Evolutionary conservation across 2,329 filamentous ascomycete species (phyloP).

Genomic region (Xylaria sp.): DNA sequence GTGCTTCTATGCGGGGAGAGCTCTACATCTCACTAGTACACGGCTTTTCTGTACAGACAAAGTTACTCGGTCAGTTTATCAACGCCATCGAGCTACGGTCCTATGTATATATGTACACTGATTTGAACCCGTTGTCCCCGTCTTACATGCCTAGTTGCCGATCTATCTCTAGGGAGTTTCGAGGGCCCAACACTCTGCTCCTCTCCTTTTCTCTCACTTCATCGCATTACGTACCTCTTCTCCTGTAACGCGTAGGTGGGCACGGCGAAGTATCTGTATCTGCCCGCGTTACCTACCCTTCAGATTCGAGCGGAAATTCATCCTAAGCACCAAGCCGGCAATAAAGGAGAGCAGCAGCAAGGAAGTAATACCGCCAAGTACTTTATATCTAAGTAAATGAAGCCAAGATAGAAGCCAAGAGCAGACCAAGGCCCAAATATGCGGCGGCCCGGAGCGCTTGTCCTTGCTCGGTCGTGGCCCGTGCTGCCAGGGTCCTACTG

Average conservation of each 20-base stretch:
- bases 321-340: conserved; percentile 11
- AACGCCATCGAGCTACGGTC: no score
- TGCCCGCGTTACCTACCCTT: background rate
- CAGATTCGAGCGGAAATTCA: background rate
- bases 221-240: conserved; percentile 11
- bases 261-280: background rate
- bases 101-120: background rate
- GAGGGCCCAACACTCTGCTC: conserved; percentile 4
- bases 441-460: conserved; percentile 14
- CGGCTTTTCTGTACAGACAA: no score
- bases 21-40: no score
- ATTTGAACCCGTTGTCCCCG: background rate
- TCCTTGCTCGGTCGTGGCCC: background rate
- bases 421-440: conserved; percentile 18
- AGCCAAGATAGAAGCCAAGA: conserved; percentile 29
- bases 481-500: conserved; percentile 8
- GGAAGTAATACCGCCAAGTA: background rate
- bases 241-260: no score
- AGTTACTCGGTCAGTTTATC: no score
- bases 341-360: background rate
- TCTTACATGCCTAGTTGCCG: conserved; percentile 10
- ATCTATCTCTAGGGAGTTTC: conserved; percentile 23
- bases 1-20: no score
- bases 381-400: background rate
- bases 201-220: conserved; percentile 6